Base-by-base conservation (phyloP, 805 yeast species). In the Myxozyma udenii region DNA sequence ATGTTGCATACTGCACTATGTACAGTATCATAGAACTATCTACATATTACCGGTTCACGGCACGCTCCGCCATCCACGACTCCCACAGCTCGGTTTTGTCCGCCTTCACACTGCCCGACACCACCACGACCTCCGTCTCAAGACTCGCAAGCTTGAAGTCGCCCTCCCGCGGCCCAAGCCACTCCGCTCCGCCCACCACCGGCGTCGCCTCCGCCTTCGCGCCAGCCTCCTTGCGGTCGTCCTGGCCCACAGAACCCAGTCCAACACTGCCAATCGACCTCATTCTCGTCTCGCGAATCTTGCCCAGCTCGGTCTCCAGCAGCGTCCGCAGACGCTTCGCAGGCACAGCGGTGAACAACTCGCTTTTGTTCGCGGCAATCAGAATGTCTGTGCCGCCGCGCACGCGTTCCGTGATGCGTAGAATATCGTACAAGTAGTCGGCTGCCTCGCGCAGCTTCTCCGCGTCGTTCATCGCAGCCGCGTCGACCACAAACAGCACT, bases 321-420 rank as follows among this genome's bases (percentile, higher is more conserved):
- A 80, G 66, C 23, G 74, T 73, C 59, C 72, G 76, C 46, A 90
- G 78, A 63, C 84, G 81, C 45, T 69, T 62, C 7, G 81, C 74
- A 19, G 93, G 91, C 61, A 87, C 78, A 14, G 95, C 79, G 55
- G 88, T 87, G 71, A 93, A 93, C 36, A 83, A 76, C 62, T 93
- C 98, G 46, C 78, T 77, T 67, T 91, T 91, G 71, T 91, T 91
- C 55, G 93, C 82, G 16, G 90, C 93, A 52, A 93, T 70, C 43
- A 85, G 71, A 38, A 85, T 74, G 75, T 71, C 59, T 69, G 70
- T 64, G 87, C 97, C 1, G 73, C 38, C 88, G 70, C 43, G 78
- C 73, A 65, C 82, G 77, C 55, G 88, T 68, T 53, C 78, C 77
- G 53, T 75, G 73, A 0, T 88, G 85, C 3, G 83, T 30, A 53